Base-by-base conservation (phyloP, 2,329 filamentous ascomycete genomes). In the Phoma herbarum region DNA sequence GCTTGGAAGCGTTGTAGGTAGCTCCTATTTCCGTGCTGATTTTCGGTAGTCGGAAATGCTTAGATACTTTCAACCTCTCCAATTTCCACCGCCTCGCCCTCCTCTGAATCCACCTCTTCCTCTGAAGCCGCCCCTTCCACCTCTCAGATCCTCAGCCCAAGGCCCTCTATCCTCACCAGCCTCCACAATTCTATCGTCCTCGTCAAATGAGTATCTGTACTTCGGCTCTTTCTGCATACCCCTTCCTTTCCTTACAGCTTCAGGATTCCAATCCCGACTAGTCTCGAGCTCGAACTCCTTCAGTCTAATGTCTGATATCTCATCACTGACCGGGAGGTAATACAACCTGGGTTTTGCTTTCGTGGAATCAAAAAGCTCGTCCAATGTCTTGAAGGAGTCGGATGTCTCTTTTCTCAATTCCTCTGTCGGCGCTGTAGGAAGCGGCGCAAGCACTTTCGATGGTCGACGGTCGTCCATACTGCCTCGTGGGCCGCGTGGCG, bases 221-320 rank as follows among this genome's bases (percentile, higher is more conserved):
- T 78, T 78, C 31, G 70, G 53, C 46, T 72, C 56, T 22, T 61
- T 39, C 60, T 68, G 64, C 16, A 73, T 67, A n/a, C 65, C 76
- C 43, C 68, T 66, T 51, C 70, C 75, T 59, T 66, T 69, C 14
- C 73, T 62, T 20, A 53, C 61, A 52, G 73, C 70, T 12, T 70
- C 72, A 1, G 73, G 69, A 26, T 66, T 51, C 81, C 80, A 82
- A 44, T 80, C 75, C 16, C 75, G 66, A 53, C 74, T 77, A 12
- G 79, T 82, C 50, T 75, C 74, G 5, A 76, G 70, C 16, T 84
- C 81, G 16, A 90, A 80, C 49, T 82, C 81, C 56, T 88, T 86
- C 4, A 93, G 78, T 12, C 94, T 86, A 44, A 84, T 83, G 16
- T 85, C 82, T 0, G 85, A 89, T 6, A 93, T 78, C 0, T 88